Evolutionary conservation across 352 stramenopile genomes (phyloP).

Genomic region (Blastocystis sp.): DNA sequence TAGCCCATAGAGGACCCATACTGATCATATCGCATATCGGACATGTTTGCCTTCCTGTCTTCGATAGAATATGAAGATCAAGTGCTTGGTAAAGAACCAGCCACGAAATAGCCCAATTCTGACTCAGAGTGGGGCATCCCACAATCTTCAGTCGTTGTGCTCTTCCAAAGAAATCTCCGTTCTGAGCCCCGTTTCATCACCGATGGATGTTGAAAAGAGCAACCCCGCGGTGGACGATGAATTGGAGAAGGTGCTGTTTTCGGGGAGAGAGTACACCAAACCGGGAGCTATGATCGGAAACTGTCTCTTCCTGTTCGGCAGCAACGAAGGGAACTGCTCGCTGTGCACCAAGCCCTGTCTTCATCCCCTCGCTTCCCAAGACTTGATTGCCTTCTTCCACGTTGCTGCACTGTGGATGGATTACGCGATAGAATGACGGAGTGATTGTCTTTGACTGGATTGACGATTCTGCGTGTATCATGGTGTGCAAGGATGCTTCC

Average conservation of each 20-base stretch:
- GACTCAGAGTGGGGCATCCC: too few species aligned
- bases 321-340: slow-evolving; percentile 30
- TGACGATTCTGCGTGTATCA: slow-evolving; percentile 58
- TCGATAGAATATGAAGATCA: slow-evolving; percentile 1
- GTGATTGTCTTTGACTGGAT: slow-evolving; percentile 54
- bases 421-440: slow-evolving; percentile 8
- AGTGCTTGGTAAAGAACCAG: neutral
- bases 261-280: slow-evolving; percentile 38
- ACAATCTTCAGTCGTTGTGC: neutral
- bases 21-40: slow-evolving; percentile 65
- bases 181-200: neutral
- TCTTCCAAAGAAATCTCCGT: neutral
- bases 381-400: slow-evolving; percentile 40
- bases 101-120: too few species aligned
- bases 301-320: slow-evolving; percentile 49
- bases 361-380: slow-evolving; percentile 32
- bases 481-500: slow-evolving; percentile 39
- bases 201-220: slow-evolving; percentile 36
- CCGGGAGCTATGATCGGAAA: slow-evolving; percentile 35
- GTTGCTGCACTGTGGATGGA: neutral
- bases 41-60: neutral
- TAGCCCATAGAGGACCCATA: slow-evolving; percentile 52
- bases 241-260: neutral
- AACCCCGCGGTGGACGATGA: neutral
- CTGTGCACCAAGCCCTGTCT: slow-evolving; percentile 51